phyloP scores from a whole-genome alignment of 805 yeast species.

The Yamadazyma phyllophila region DNA sequence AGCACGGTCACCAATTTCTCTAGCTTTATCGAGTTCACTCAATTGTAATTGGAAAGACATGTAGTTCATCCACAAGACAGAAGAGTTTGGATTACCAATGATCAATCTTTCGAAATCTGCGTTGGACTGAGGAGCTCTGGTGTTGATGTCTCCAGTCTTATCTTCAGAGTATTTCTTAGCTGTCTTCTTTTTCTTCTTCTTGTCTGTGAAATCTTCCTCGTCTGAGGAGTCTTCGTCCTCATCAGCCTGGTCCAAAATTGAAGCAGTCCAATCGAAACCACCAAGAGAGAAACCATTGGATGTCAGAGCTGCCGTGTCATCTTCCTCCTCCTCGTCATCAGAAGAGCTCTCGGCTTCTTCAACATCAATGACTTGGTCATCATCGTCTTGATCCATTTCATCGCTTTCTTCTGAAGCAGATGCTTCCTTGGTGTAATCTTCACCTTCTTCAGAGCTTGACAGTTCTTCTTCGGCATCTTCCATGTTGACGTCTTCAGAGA shows the following conservation, averaged over 20 bases:
- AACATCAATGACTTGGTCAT: constrained; percentile 36
- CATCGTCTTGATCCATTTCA: constrained; percentile 26
- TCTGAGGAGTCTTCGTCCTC: constrained; percentile 46
- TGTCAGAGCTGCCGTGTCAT: constrained; percentile 24
- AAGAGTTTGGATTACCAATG: constrained; percentile 90
- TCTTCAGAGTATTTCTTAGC: constrained; percentile 62
- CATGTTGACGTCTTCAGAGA: constrained; percentile 38
- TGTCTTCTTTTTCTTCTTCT: constrained; percentile 42
- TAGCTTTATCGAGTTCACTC: constrained; percentile 90
- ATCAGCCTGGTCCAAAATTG: constrained; percentile 77
- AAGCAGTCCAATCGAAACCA: constrained; percentile 96
- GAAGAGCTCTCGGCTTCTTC: constrained; percentile 24
- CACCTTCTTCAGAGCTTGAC: constrained; percentile 19
- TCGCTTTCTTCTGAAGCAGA: constrained; percentile 19
- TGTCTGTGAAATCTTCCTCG: constrained; percentile 57
- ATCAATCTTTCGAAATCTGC: constrained; percentile 89
- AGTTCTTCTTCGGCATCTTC: constrained; percentile 23
- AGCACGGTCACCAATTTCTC: constrained; percentile 91
- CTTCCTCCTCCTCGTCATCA: constrained; percentile 23
- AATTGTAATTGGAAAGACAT: constrained; percentile 97
- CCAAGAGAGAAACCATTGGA: constrained; percentile 67
- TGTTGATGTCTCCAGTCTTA: constrained; percentile 76
- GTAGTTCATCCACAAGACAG: constrained; percentile 94
- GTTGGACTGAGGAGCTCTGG: constrained; percentile 88
- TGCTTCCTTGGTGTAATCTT: constrained; percentile 15